Percentiles rank a stretch among this genome's conserved stretches.
Conservation (phyloP, 1,284 basidiomycete genomes). For the Pterula multifida region DNA sequence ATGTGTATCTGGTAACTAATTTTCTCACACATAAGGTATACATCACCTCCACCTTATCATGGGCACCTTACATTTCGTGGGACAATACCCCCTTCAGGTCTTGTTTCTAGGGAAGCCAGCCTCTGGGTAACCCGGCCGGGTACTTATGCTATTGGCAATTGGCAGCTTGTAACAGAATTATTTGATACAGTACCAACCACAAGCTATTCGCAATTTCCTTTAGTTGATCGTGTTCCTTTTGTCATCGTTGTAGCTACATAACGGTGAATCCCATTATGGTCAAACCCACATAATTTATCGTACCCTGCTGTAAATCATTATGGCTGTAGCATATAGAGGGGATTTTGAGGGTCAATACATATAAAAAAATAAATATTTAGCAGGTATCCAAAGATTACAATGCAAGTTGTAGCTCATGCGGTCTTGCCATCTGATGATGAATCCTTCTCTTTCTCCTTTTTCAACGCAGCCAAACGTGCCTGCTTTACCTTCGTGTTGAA, state of each 20-base stretch:
- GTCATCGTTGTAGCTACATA: constrained; percentile 24
- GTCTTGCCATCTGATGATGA: constrained; percentile 10
- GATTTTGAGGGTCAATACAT: not conserved
- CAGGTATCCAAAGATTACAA: not conserved
- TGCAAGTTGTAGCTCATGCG: too few species aligned
- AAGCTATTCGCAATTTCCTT: constrained; percentile 37
- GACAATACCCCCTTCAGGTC: constrained; percentile 35
- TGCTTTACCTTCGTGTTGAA: constrained; percentile 64
- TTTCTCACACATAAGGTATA: not conserved
- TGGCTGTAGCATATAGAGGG: not conserved
- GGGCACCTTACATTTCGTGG: constrained; percentile 53
- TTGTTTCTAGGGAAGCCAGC: constrained; percentile 29
- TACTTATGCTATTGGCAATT: constrained; percentile 48
- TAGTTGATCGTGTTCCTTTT: constrained; percentile 27
- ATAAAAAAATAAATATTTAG: not conserved
- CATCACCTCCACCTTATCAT: constrained; percentile 37
- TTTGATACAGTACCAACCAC: constrained; percentile 26
- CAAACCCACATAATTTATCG: not conserved
- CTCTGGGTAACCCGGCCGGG: constrained; percentile 54
- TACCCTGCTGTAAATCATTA: not conserved
- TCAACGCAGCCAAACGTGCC: constrained; percentile 38
- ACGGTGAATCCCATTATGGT: not conserved
- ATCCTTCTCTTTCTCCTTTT: constrained; percentile 30
- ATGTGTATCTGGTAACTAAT: too few species aligned
- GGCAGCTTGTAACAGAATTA: constrained; percentile 57